Evolutionary conservation across 257 asterid species (phyloP).

Genomic region (Nicotiana tomentosiformis): DNA sequence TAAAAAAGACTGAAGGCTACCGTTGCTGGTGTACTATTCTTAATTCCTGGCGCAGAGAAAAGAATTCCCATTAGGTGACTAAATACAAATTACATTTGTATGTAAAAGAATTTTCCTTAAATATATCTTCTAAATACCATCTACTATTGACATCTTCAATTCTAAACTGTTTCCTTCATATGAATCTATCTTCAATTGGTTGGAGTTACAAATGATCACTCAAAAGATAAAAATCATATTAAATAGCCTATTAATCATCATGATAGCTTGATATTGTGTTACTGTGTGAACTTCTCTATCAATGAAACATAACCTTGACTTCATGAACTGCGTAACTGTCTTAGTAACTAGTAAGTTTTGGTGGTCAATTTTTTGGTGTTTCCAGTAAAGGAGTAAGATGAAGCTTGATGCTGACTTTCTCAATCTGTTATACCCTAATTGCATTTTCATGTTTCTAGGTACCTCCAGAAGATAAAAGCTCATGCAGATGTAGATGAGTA

Average conservation of each 20-base stretch:
- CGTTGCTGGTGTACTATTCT: neutral
- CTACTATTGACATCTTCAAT: neutral
- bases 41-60: neutral
- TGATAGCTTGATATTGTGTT: neutral
- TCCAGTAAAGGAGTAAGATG: neutral
- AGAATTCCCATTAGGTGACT: neutral
- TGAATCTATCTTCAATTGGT: neutral
- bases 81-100: neutral
- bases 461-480: constrained; percentile 4
- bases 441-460: constrained; percentile 2
- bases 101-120: neutral
- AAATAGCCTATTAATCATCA: neutral
- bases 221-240: neutral
- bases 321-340: neutral
- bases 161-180: neutral
- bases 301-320: neutral
- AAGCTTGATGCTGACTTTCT: neutral
- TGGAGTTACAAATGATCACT: neutral
- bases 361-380: neutral
- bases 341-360: neutral
- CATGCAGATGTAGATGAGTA: constrained; percentile 3
- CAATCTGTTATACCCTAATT: neutral
- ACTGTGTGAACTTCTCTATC: neutral
- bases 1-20: neutral
- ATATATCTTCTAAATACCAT: neutral